Evolutionary conservation across 257 asterid genomes (phyloP).

Genomic region (Plantago ovata): DNA sequence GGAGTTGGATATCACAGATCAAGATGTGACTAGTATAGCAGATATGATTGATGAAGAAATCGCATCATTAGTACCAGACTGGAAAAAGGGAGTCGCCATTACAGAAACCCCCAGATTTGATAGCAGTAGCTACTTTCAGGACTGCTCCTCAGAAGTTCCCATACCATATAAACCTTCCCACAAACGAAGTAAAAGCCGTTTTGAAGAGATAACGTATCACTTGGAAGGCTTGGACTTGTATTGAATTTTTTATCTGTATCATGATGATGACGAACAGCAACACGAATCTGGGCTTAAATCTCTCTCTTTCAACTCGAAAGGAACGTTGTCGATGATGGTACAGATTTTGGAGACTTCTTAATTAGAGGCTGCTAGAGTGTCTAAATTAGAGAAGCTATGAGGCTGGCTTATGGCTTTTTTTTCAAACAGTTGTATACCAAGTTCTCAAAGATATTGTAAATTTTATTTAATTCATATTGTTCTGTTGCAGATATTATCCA

Average conservation of each 20-base stretch:
- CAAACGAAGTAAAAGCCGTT: slow-evolving; percentile 45
- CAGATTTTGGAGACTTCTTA: not conserved
- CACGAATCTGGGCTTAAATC: slow-evolving; percentile 38
- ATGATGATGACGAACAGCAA: slow-evolving; percentile 36
- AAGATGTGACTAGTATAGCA: slow-evolving; percentile 73
- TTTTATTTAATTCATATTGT: slow-evolving; percentile 16
- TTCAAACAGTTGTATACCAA: slow-evolving; percentile 10
- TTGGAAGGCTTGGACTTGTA: slow-evolving; percentile 52
- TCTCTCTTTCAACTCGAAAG: slow-evolving; percentile 23
- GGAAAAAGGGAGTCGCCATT: slow-evolving; percentile 47
- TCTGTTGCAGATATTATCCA: not conserved
- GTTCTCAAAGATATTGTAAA: slow-evolving; percentile 15
- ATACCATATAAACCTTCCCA: slow-evolving; percentile 27
- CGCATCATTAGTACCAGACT: slow-evolving; percentile 63
- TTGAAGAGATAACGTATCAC: slow-evolving; percentile 76
- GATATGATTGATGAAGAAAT: slow-evolving; percentile 80
- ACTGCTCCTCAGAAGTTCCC: slow-evolving; percentile 40
- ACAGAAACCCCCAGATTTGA: slow-evolving; percentile 33
- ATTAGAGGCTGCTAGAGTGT: not conserved
- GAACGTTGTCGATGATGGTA: slow-evolving; percentile 10
- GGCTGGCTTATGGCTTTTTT: slow-evolving; percentile 10
- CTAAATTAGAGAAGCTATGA: not conserved
- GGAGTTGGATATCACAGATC: slow-evolving; percentile 81
- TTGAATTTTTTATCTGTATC: slow-evolving; percentile 33
- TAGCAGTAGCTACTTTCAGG: slow-evolving; percentile 31